Evolutionary conservation across 129 eudicot species (phyloP).

Genomic region (Saussurea involucrata): DNA sequence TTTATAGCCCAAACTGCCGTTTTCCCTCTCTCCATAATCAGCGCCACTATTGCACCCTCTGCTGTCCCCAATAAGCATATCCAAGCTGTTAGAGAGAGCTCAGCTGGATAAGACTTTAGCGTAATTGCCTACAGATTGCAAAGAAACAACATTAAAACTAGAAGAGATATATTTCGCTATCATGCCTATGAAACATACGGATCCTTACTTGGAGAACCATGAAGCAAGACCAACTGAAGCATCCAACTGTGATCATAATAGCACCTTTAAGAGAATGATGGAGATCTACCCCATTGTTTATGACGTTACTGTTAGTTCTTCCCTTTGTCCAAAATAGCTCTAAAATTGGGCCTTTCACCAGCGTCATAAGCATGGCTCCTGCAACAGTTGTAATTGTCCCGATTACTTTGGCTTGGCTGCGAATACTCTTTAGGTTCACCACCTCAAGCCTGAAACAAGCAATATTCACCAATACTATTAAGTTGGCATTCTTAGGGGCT

Average conservation of each 20-base stretch:
- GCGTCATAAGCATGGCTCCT: slow-evolving; percentile 97
- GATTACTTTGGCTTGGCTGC: slow-evolving; percentile 82
- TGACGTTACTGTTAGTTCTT: slow-evolving; percentile 27
- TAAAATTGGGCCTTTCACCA: slow-evolving; percentile 72
- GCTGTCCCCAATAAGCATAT: slow-evolving; percentile 78
- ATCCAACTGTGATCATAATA: slow-evolving; percentile 63
- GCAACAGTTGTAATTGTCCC: slow-evolving; percentile 81
- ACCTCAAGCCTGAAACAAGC: slow-evolving; percentile 63
- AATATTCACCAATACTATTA: slow-evolving; percentile 1
- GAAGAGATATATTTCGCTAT: neutral
- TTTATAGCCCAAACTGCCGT: slow-evolving; percentile 69
- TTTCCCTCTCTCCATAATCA: slow-evolving; percentile 76
- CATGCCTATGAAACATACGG: neutral
- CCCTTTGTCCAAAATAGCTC: slow-evolving; percentile 67
- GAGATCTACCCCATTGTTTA: slow-evolving; percentile 40
- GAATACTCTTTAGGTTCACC: slow-evolving; percentile 62
- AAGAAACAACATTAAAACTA: neutral
- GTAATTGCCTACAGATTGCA: slow-evolving; percentile 64
- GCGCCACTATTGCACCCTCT: slow-evolving; percentile 76
- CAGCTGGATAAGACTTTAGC: slow-evolving; percentile 79
- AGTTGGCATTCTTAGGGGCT: neutral
- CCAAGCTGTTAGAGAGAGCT: slow-evolving; percentile 93
- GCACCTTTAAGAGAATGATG: slow-evolving; percentile 78
- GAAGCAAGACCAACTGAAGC: slow-evolving; percentile 88
- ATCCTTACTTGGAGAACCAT: slow-evolving; percentile 76